Evolutionary conservation across 306 rosid genomes (phyloP).

Genomic region (Glycyrrhiza uralensis): DNA sequence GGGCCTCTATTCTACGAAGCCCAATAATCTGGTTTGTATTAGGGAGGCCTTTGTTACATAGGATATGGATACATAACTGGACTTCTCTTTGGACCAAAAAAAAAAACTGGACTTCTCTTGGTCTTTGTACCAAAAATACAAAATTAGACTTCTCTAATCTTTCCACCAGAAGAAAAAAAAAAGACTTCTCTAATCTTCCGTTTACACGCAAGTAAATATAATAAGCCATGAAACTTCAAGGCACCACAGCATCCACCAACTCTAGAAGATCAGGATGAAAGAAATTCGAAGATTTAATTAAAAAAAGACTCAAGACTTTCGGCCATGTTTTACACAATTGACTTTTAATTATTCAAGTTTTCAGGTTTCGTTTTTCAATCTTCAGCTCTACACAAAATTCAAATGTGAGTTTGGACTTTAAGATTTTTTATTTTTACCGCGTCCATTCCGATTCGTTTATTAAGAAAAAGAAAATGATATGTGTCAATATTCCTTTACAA

Average conservation of each 20-base stretch:
- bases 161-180: too few relatives aligned
- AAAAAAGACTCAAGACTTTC: slow-evolving; percentile 7
- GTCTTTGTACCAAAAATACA: too few relatives aligned
- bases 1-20: neutral
- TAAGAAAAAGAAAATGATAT: neutral
- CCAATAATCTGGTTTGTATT: neutral
- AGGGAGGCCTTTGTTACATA: too few relatives aligned
- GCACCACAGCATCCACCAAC: neutral
- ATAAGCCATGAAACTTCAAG: neutral
- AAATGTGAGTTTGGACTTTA: slow-evolving; percentile 13
- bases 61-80: too few relatives aligned
- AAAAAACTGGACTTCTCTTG: too few relatives aligned
- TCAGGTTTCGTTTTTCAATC: slow-evolving; percentile 2
- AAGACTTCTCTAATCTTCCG: neutral
- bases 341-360: slow-evolving; percentile 9
- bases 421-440: neutral
- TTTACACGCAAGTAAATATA: neutral
- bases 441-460: neutral
- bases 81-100: too few relatives aligned
- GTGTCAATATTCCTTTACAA: neutral
- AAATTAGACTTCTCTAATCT: too few relatives aligned
- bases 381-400: neutral
- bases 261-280: slow-evolving; percentile 14
- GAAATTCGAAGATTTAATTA: neutral
- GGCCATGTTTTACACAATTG: slow-evolving; percentile 1